A percentile compares a stretch with the other conserved stretches of the same genome.
These are phyloP conservation scores for Cryptococcus maquisensis DNA, from an alignment of 1,284 basidiomycete genomes.

Conservation along the genomic window DNA sequence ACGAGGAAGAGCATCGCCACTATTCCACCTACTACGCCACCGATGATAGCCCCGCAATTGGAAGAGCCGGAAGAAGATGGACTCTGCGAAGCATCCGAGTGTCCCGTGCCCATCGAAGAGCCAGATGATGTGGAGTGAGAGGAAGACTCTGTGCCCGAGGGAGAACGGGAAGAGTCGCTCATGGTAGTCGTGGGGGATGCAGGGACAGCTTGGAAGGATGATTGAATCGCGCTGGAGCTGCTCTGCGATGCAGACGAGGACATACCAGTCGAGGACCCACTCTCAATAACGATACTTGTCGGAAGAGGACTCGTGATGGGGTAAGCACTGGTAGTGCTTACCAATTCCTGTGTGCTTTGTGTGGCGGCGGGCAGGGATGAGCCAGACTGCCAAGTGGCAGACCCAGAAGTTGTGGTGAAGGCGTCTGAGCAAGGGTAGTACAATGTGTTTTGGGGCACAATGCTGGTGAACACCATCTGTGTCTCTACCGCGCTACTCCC, in stretches of 20 bases:
- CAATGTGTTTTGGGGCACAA: constrained; percentile 20
- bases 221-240: neutral
- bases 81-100: neutral
- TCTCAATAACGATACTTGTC: neutral
- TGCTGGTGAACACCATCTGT: constrained; percentile 7
- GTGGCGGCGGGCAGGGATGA: neutral
- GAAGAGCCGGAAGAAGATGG: constrained; percentile 4
- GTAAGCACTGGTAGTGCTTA: neutral
- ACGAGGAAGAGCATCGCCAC: constrained; percentile 4
- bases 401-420: too few species aligned
- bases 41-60: constrained; percentile 4
- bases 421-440: constrained; percentile 12
- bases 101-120: neutral
- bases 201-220: neutral
- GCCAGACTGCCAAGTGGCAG: too few species aligned
- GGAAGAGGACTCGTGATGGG: neutral
- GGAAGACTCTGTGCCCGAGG: neutral
- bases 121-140: neutral
- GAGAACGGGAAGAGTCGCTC: neutral
- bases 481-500: neutral
- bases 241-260: neutral
- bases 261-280: neutral
- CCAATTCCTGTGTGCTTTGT: neutral
- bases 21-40: constrained; percentile 12
- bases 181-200: neutral